Conservation (phyloP, 768 basidiomycete species). For the Atractiella rhizophila region DNA sequence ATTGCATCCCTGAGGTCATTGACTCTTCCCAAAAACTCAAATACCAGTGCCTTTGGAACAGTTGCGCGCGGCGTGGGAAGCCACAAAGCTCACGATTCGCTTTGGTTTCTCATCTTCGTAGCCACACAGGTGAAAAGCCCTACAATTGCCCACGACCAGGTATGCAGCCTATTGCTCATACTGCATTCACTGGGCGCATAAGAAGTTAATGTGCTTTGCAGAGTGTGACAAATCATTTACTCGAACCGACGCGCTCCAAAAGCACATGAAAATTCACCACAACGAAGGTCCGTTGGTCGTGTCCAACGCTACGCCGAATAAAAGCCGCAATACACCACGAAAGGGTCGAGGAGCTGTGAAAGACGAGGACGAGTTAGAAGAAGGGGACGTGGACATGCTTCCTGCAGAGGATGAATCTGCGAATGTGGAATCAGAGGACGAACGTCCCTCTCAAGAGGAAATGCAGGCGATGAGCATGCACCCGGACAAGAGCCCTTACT, state of each 20-base stretch:
- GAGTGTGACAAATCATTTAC: conserved; percentile 92
- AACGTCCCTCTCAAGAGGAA: conserved; percentile 10
- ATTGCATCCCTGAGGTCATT: conserved; percentile 37
- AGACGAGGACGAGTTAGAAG: not conserved
- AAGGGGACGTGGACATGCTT: not conserved
- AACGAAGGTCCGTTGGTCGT: conserved; percentile 52
- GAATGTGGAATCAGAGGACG: not conserved
- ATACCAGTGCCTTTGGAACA: conserved; percentile 73
- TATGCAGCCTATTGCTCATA: conserved; percentile 20
- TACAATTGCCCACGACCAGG: conserved; percentile 61
- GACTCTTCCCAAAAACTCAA: conserved; percentile 51
- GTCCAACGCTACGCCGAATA: conserved; percentile 23
- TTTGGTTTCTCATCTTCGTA: conserved; percentile 66
- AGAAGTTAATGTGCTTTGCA: conserved; percentile 18
- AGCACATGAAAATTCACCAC: conserved; percentile 62
- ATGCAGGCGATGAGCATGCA: conserved; percentile 2
- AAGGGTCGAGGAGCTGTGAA: not conserved
- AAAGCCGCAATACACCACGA: conserved; percentile 4
- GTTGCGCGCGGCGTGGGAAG: conserved; percentile 51
- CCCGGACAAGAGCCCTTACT: conserved; percentile 8
- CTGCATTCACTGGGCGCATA: not conserved
- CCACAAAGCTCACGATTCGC: conserved; percentile 73
- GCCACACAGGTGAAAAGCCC: conserved; percentile 84
- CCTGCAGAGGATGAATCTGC: not conserved
- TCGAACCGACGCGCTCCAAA: conserved; percentile 64